phyloP scores from a whole-genome alignment of 169 alveolate genomes.

The Plasmodium coatneyi region DNA sequence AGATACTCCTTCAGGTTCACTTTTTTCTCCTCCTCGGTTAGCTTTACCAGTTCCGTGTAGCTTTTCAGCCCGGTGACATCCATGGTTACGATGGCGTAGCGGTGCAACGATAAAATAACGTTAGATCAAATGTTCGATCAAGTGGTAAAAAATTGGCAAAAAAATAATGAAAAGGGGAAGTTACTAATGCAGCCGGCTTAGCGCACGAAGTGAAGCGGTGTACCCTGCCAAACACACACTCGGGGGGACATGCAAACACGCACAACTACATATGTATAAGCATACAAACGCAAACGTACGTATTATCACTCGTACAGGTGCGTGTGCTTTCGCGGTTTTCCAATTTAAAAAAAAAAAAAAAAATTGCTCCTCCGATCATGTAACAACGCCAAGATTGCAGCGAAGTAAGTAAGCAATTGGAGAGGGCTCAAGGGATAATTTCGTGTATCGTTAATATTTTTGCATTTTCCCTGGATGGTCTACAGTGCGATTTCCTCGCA shows the following conservation, averaged over 20 bases:
- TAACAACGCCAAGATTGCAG: background rate
- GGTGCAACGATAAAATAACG: background rate
- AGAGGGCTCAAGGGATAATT: background rate
- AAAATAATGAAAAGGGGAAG: background rate
- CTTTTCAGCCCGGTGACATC: constrained; percentile 53
- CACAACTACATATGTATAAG: background rate
- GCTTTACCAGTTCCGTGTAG: constrained; percentile 30
- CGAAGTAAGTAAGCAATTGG: background rate
- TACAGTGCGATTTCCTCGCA: background rate
- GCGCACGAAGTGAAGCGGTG: background rate
- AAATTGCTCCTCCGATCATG: background rate
- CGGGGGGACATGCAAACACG: background rate
- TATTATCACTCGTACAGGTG: background rate
- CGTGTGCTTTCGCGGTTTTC: background rate
- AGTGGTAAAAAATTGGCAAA: background rate
- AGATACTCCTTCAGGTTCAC: constrained; percentile 56
- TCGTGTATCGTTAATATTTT: background rate
- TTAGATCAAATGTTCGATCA: background rate
- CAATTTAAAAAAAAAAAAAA: constrained; percentile 3
- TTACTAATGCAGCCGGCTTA: background rate
- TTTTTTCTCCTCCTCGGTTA: constrained; percentile 50
- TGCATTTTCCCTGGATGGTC: background rate
- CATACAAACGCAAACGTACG: background rate
- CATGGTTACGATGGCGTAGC: constrained; percentile 8
- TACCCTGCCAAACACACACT: background rate